Base-by-base conservation (phyloP, 306 rosid species). In the Fragaria ananassa region DNA sequence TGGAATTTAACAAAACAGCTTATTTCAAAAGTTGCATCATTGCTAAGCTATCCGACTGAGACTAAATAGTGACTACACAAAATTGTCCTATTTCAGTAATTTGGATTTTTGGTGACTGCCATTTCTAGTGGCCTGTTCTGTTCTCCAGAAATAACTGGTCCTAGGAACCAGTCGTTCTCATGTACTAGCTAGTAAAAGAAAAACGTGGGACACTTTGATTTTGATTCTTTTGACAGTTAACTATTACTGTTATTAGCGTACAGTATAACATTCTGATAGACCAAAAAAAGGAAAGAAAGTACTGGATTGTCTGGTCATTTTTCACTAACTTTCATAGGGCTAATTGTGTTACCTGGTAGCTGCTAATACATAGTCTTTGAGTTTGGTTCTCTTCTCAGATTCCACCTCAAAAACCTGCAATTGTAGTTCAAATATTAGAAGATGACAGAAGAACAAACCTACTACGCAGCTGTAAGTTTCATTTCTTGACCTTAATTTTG, bases 321-420 rank as follows among this genome's bases (percentile, higher is more conserved):
- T 50, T 3, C n/a, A 37, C 42, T 37, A 14, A 18, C 23, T 1
- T n/a, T 21, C 23, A 70, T 63, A 34, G 45, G 5, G 42, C 46
- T 31, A 41, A 29, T 29, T 42, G 7, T 6, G 18, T 71, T 66
- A 95, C 99, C 99, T 88, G 50, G 97, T 91, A 42, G 90, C 99
- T 74, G 87, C 84, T 75, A 88, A 75, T 19, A 92, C 56, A 58
- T 88, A 57, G 58, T 82, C 84, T 68, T 83, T 88, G 49, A 92
- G 83, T 85, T 85, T 87, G 19, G 63, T 72, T 78, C 78, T 91
- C 70, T 75, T 81, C 71, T 71, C 65, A 31, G 96, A 81, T 75
- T 90, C 91, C n/a, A 10, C 70, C 18, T 74, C 82, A 64, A 92
- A 71, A 80, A 70, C 86, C 97, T 95, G 79, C 65, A 78, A 79